phyloP scores from a whole-genome alignment of 768 basidiomycete species.

The Psilocybe cyanescens region DNA sequence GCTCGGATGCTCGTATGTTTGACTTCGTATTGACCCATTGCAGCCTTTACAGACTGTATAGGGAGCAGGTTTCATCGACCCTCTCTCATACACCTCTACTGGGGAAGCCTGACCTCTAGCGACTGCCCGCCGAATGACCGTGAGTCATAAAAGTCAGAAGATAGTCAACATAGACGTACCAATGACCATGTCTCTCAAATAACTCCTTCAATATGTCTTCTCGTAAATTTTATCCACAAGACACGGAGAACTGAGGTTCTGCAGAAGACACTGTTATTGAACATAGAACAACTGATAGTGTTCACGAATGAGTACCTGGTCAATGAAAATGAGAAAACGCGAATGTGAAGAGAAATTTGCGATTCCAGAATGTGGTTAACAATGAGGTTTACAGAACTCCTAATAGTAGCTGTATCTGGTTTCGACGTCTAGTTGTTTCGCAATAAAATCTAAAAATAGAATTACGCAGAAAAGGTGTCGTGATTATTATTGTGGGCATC shows the following conservation, averaged over 20 bases:
- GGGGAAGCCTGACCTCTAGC: background rate
- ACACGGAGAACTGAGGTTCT: no score
- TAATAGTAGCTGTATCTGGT: background rate
- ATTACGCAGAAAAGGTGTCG: background rate
- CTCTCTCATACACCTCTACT: slow-evolving; percentile 10
- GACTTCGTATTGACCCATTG: slow-evolving; percentile 21
- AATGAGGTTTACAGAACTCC: background rate
- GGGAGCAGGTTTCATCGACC: slow-evolving; percentile 8
- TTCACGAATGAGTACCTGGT: no score
- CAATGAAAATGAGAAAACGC: no score
- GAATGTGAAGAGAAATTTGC: background rate
- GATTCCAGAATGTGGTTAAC: background rate
- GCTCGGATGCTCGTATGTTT: background rate
- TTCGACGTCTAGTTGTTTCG: background rate
- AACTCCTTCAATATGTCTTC: no score
- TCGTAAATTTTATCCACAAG: no score
- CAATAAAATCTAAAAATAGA: background rate
- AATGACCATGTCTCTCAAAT: background rate
- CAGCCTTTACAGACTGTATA: slow-evolving; percentile 18
- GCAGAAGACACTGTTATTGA: no score
- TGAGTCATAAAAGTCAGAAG: background rate
- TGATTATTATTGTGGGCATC: background rate
- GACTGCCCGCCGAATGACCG: background rate
- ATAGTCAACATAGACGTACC: background rate
- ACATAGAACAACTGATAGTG: no score